phyloP scores from a whole-genome alignment of 768 basidiomycete genomes.

The Mycena amicta region DNA sequence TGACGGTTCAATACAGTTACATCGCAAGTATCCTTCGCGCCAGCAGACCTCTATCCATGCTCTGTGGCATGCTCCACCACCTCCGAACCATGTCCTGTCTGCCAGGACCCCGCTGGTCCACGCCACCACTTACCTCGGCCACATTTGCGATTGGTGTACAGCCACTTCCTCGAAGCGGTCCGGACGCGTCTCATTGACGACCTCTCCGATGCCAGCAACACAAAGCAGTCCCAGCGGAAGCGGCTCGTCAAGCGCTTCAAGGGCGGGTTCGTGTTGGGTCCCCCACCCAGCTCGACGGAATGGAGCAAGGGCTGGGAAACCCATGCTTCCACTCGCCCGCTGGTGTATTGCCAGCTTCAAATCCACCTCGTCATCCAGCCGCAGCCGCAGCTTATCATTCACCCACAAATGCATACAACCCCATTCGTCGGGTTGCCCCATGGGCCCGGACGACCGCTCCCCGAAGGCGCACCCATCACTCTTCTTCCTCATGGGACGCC shows the following conservation, averaged over 20 bases:
- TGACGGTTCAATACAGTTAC: conserved; percentile 36
- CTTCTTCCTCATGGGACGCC: conserved; percentile 73
- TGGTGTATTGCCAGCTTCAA: conserved; percentile 64
- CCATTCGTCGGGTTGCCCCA: conserved; percentile 54
- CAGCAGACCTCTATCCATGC: conserved; percentile 55
- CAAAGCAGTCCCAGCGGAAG: conserved; percentile 24
- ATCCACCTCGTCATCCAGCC: conserved; percentile 43
- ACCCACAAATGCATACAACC: conserved; percentile 60
- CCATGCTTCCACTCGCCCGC: conserved; percentile 52
- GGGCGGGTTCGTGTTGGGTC: conserved; percentile 65
- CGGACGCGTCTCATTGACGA: conserved; percentile 57
- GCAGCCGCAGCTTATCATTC: conserved; percentile 57
- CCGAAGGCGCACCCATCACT: conserved; percentile 66
- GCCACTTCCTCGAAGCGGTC: conserved; percentile 66
- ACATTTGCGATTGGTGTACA: conserved; percentile 43
- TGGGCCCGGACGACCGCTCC: conserved; percentile 41
- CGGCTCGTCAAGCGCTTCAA: conserved; percentile 52
- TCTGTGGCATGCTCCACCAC: conserved; percentile 47
- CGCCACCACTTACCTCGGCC: conserved; percentile 42
- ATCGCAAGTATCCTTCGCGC: conserved; percentile 48
- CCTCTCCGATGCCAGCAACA: conserved; percentile 47
- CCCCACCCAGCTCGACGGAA: conserved; percentile 46
- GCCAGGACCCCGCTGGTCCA: conserved; percentile 27
- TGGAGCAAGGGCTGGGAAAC: conserved; percentile 73
- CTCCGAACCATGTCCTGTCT: conserved; percentile 41